phyloP scores from a whole-genome alignment of 345 rosid species.

The Salix udensis region DNA sequence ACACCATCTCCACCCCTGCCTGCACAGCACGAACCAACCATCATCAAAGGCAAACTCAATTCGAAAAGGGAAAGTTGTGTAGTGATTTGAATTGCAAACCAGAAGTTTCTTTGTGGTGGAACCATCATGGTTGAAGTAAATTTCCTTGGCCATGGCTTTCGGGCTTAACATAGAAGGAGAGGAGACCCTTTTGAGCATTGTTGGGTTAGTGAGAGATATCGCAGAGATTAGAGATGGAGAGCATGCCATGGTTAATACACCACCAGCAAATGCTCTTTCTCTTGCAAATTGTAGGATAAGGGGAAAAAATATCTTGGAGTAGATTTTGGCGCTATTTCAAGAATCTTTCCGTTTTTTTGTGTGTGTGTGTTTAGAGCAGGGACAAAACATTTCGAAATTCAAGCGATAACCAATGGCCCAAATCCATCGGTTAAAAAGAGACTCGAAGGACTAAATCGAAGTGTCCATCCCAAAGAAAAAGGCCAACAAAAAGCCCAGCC shows the following conservation, averaged over 20 bases:
- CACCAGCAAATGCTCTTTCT: background rate
- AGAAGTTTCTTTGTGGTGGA: slow-evolving; percentile 75
- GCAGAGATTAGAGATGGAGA: slow-evolving; percentile 54
- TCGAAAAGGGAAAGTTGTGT: background rate
- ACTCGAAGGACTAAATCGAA: no score
- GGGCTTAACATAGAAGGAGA: slow-evolving; percentile 28
- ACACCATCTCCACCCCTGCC: slow-evolving; percentile 82
- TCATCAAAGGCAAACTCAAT: background rate
- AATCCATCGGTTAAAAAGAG: no score
- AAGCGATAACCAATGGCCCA: no score
- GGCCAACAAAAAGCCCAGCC: no score
- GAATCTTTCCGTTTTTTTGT: no score
- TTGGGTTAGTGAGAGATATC: slow-evolving; percentile 35
- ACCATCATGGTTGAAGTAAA: slow-evolving; percentile 84
- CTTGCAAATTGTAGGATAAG: slow-evolving; percentile 5
- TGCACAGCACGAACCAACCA: slow-evolving; percentile 25
- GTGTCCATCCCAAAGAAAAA: no score
- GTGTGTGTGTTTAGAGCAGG: no score
- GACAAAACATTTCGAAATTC: background rate
- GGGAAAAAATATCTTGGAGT: background rate
- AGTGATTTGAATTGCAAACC: slow-evolving; percentile 30
- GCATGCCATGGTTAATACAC: slow-evolving; percentile 42
- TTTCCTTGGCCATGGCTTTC: slow-evolving; percentile 64
- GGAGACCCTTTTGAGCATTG: slow-evolving; percentile 19
- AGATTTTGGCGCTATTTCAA: slow-evolving; percentile 5